phyloP scores from a whole-genome alignment of 2,329 filamentous ascomycete genomes.

The Talaromyces sp. region DNA sequence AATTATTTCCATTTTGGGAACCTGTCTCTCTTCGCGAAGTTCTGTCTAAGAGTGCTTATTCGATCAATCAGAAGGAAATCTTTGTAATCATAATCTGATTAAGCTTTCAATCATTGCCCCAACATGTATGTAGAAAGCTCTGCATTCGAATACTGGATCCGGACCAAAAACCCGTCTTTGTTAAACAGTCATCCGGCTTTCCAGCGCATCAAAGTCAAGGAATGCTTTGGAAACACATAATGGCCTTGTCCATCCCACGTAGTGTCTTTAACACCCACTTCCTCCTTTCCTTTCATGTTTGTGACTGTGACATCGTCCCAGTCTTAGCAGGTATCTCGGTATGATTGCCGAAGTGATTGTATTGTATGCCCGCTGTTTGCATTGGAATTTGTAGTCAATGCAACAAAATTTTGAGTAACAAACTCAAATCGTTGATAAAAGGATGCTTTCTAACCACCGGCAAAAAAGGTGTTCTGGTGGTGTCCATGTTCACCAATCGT shows the following conservation, averaged over 20 bases:
- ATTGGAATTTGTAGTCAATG: slow-evolving; percentile 27
- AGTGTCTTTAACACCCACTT: slow-evolving; percentile 56
- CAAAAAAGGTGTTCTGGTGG: slow-evolving; percentile 58
- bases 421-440: neutral
- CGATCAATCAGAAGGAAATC: neutral
- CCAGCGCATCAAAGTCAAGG: slow-evolving; percentile 62
- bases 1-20: neutral
- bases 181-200: slow-evolving; percentile 25
- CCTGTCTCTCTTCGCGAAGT: too few relatives aligned
- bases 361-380: slow-evolving; percentile 40
- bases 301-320: slow-evolving; percentile 53
- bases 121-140: neutral
- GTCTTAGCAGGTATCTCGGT: slow-evolving; percentile 49
- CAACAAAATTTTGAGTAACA: slow-evolving; percentile 28
- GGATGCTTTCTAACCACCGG: neutral
- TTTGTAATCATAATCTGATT: neutral
- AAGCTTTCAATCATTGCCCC: too few relatives aligned
- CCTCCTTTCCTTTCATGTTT: slow-evolving; percentile 59
- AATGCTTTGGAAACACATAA: slow-evolving; percentile 65
- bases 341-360: slow-evolving; percentile 55
- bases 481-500: slow-evolving; percentile 71
- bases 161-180: neutral
- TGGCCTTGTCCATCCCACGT: slow-evolving; percentile 59
- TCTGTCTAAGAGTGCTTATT: neutral
- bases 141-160: neutral